Evolutionary conservation across 2,329 filamentous ascomycete genomes (phyloP).

Genomic region (Didymellaceae sp.): DNA sequence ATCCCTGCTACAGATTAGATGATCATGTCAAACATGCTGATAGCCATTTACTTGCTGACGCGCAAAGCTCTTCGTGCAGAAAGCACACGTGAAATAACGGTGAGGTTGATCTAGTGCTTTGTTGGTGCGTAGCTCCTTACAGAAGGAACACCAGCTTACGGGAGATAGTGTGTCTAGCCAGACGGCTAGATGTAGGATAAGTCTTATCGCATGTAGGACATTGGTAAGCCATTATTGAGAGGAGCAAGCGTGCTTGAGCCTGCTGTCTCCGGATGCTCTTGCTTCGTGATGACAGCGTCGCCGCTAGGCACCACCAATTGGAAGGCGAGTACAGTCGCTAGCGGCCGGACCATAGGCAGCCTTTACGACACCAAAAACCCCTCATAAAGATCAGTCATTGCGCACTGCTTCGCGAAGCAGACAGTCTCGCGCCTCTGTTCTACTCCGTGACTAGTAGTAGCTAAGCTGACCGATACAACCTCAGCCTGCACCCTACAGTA

Average conservation of each 20-base stretch:
- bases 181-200: slow-evolving; percentile 5
- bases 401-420: no score
- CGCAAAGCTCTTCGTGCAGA: not conserved
- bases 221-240: not conserved
- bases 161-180: not conserved
- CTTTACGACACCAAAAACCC: no score
- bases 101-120: not conserved
- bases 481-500: no score
- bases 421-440: no score
- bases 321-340: no score
- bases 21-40: not conserved
- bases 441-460: no score
- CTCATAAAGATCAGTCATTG: no score
- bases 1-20: not conserved
- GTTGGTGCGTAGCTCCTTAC: not conserved
- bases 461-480: no score
- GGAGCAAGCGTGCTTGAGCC: not conserved
- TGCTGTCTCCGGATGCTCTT: no score
- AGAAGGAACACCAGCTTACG: not conserved
- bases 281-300: no score
- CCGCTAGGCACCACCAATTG: no score
- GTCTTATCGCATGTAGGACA: not conserved
- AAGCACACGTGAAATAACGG: not conserved
- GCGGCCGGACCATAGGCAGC: no score
- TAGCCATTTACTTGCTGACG: not conserved